Evolutionary conservation across 23 red algal genomes (phyloP).

Genomic region (Gracilaria vermiculophylla): DNA sequence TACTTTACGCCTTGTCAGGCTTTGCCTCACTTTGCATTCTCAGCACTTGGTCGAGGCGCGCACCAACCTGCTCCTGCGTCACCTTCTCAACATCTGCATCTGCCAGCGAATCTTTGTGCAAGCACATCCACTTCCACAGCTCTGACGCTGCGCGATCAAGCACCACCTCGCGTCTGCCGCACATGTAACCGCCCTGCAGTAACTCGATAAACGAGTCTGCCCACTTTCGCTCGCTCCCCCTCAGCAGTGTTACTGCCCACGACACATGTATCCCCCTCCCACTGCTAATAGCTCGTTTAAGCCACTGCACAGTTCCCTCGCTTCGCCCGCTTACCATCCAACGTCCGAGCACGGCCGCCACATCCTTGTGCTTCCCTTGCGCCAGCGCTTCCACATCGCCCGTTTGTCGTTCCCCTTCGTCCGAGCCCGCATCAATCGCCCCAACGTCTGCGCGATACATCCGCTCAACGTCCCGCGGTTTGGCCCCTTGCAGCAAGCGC

Average conservation of each 20-base stretch:
- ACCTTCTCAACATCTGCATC: conserved; percentile 2
- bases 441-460: conserved; percentile 10
- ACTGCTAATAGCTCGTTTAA: background rate
- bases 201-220: conserved; percentile 27
- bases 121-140: conserved; percentile 46
- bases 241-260: background rate
- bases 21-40: background rate
- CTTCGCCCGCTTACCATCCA: conserved; percentile 25
- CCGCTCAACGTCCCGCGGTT: conserved; percentile 1
- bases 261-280: conserved; percentile 5
- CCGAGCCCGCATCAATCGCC: background rate
- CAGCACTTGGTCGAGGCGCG: background rate
- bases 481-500: background rate
- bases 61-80: conserved; percentile 1
- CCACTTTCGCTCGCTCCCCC: conserved; percentile 5
- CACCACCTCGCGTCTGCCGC: conserved; percentile 20
- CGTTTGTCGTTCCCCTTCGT: background rate
- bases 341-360: conserved; percentile 42
- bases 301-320: conserved; percentile 25
- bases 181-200: conserved; percentile 4
- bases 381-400: conserved; percentile 3
- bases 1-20: background rate
- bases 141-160: conserved; percentile 5
- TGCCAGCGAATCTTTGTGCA: background rate
- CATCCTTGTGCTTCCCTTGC: background rate